phyloP scores from a whole-genome alignment of 805 yeast species.

The Saturnispora besseyi region DNA sequence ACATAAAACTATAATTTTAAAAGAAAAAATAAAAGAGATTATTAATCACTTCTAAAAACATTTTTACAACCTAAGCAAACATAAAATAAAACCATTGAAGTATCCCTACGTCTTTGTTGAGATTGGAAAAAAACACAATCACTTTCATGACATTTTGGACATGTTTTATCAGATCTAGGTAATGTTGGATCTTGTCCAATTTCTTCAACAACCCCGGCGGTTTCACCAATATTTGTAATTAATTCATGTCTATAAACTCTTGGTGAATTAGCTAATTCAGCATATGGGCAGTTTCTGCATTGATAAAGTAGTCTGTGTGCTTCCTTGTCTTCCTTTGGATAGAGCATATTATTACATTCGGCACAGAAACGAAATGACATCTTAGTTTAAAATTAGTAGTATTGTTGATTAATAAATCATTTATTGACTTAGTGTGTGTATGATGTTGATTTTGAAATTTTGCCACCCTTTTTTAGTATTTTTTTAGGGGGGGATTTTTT shows the following conservation, averaged over 20 bases:
- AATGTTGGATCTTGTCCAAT: conserved; percentile 96
- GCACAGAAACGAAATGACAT: conserved; percentile 87
- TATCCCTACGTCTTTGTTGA: conserved; percentile 90
- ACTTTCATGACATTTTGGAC: conserved; percentile 79
- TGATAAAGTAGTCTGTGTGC: conserved; percentile 70
- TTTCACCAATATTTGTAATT: conserved; percentile 84
- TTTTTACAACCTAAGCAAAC: conserved; percentile 85
- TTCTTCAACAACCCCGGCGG: conserved; percentile 95
- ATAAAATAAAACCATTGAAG: conserved; percentile 89
- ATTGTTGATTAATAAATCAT: no score
- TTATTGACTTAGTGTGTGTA: no score
- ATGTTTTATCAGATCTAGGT: conserved; percentile 89
- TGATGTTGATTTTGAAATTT: no score
- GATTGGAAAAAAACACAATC: conserved; percentile 96
- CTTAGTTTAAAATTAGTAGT: background rate
- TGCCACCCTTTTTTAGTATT: background rate
- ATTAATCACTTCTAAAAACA: conserved; percentile 39
- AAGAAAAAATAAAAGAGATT: no score
- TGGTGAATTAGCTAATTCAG: conserved; percentile 83
- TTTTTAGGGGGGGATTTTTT: background rate
- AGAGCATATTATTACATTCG: conserved; percentile 96
- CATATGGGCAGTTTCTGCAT: conserved; percentile 90
- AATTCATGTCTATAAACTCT: conserved; percentile 88
- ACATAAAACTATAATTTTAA: no score
- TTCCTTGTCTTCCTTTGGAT: conserved; percentile 90